Base-by-base conservation (phyloP, 2,329 filamentous ascomycete genomes). In the Cladophialophora carrionii region DNA sequence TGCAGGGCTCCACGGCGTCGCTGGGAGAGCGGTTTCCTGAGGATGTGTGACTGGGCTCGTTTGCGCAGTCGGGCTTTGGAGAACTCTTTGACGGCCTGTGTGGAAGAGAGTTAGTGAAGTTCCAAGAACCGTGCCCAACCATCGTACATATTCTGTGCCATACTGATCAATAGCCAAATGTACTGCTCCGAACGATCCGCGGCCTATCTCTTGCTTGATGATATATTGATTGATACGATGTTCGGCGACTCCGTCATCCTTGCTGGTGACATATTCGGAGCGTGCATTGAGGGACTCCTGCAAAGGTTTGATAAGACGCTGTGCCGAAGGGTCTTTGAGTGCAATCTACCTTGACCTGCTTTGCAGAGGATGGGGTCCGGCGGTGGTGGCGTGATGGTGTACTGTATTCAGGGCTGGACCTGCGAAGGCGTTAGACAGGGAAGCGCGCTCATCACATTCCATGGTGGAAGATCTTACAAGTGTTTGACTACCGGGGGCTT, bases 191-290 rank as follows among this genome's bases (percentile, higher is more conserved):
- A 96, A 99, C 0, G 94, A 98, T 20, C 95, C 95, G 70, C 92
- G 85, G n/a, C 95, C 95, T 72, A 99, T 97, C 81, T 98, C 94
- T 76, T 96, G 90, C 76, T 90, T 88, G 74, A 99, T 95, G 64
- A 90, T 84, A 77, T 98, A 99, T 79, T 98, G 94, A 76, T 98
- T 98, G 80, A 98, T 94, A 64, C 88, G 86, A 74, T 96, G 91
- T 74, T 96, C 88, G 2, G 90, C 88, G 57, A 83, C 85, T 29
- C 92, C 92, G 74, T 96, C 92, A 71, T 89, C 83, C 72, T 94
- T 89, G 76, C 92, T 93, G 73, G 89, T 95, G 67, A 86, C 89
- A 77, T 96, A 96, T 75, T 95, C 88, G 32, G 92, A 93, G 65
- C 87, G 88, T 61, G 94, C 94, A 82, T 97, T 89, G 73, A 96